phyloP scores from a whole-genome alignment of 2,329 filamentous ascomycete genomes.

The Aspergillus brunneoviolaceus region DNA sequence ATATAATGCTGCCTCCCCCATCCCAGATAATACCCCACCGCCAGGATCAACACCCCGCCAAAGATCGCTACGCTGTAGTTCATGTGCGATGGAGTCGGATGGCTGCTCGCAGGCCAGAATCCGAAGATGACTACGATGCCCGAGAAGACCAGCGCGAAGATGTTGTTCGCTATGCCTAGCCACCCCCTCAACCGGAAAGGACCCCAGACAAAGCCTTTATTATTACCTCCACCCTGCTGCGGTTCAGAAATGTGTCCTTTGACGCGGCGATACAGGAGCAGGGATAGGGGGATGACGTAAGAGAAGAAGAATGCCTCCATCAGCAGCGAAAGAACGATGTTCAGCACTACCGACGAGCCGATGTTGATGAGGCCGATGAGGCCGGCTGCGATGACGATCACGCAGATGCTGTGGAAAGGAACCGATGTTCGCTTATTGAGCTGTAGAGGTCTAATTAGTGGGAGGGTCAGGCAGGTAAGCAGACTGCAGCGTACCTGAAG shows the following conservation, averaged over 20 bases:
- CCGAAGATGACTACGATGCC: slow-evolving; percentile 47
- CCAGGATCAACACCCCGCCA: slow-evolving; percentile 37
- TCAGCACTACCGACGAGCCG: slow-evolving; percentile 50
- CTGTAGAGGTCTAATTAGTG: neutral
- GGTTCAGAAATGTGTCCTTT: slow-evolving; percentile 31
- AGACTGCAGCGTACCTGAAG: neutral
- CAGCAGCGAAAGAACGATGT: slow-evolving; percentile 51
- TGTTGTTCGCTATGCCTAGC: slow-evolving; percentile 44
- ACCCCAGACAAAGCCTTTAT: slow-evolving; percentile 19
- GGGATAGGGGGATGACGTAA: slow-evolving; percentile 49
- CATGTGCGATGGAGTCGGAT: slow-evolving; percentile 37
- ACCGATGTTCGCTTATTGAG: slow-evolving; percentile 6
- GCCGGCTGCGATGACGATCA: slow-evolving; percentile 25
- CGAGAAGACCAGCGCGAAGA: slow-evolving; percentile 45
- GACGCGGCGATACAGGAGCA: slow-evolving; percentile 45
- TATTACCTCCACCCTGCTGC: slow-evolving; percentile 30
- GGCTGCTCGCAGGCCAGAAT: slow-evolving; percentile 44
- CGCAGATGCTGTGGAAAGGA: slow-evolving; percentile 28
- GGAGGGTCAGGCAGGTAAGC: neutral
- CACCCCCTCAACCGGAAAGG: slow-evolving; percentile 39
- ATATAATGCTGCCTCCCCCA: slow-evolving; percentile 34
- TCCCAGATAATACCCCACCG: slow-evolving; percentile 38
- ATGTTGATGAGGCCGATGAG: slow-evolving; percentile 53
- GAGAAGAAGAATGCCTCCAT: slow-evolving; percentile 48
- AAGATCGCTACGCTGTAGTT: slow-evolving; percentile 52